Evolutionary conservation across 2,329 filamentous ascomycete species (phyloP), one percentile per base, ranked within the genome.

Genomic region (Coniochaeta hoffmannii): DNA sequence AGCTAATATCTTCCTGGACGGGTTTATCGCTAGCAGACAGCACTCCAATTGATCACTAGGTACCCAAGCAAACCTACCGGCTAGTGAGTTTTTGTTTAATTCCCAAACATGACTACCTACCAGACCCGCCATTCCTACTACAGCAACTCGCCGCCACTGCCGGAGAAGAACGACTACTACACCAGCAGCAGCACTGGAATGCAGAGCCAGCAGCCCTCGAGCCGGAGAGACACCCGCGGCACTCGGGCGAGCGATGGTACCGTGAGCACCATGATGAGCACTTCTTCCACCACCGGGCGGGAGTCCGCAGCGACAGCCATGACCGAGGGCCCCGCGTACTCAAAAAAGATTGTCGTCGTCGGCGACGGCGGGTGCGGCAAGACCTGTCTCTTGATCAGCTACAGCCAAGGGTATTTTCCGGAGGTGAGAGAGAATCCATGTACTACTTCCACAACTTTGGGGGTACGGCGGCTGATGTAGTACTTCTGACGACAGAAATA

Each of bases 331-430:
- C 92, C 93, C 4, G 83, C 90, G 56, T 97, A 94, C 75, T 97
- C 93, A 63, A 99, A 99, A 80, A 99, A 99, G 81, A 94, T 99
- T 69, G 94, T 99, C 46, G 94, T 99, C 53, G 94, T 99, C 49
- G 94, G 94, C 60, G 94, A 99, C 72, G 94, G 94, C 65, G 94
- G 94, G 60, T 99, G 94, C 73, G 94, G 94, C 66, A 99, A 99
- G 85, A 99, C 94, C 9, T 99, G 94, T 77, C 78, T 99, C 63
- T 79, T 99, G 73, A 99, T 99, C 74, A 97, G 92, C 75, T 99
- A 97, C 78, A 96, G 91, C 68, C 92, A 97, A 76, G 94, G 94
- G 58, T 96, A 96, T 73, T 99, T 99, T 70, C 94, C 94, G 74
- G 93, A 99, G 89, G 94, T 97, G 78, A 63, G 80, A 61, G n/a